Evolutionary conservation across 1,284 basidiomycete genomes (phyloP), one percentile per base, ranked within the genome.

Genomic region (Trametes sp.): DNA sequence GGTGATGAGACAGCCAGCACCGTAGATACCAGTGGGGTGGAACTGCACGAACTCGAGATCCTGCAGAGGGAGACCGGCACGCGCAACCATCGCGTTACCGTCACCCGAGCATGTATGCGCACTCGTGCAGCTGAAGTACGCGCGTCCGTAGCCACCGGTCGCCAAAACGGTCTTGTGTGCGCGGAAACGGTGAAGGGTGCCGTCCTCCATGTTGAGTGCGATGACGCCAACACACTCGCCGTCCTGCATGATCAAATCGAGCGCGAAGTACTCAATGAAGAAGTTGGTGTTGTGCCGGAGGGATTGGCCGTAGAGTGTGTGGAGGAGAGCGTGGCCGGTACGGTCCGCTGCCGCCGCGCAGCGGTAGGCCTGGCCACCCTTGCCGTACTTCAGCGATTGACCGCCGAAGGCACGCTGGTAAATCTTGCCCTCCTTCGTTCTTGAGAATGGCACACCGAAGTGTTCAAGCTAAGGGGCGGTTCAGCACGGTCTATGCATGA

Each of bases 401-500:
- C 98, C 98, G 81, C 98, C 98, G 75, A 99, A 99, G 38, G 98
- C 98, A 76, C 98, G 94, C 79, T 99, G 98, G 82, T 99, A 99
- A 75, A 99, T 99, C 83, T 99, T 99, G 74, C 98, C 98, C 70
- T 99, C 98, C 78, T 96, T 94, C 63, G 98, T 99, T 73, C 98
- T 90, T 51, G 98, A 99, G 84, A 99, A 99, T 41, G 98, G 98
- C 14, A 99, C 93, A 81, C 98, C 98, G 74, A 92, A 99, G 82
- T 98, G 97, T 80, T 99, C 98, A 69, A 99, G 92, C 94, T 98
- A 77, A 54, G 13, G 35, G 21, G 59, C 4, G 38, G 38, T 44
- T 19, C 16, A 48, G n/a, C 4, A 28, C 36, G 14, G 10, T 4
- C 9, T 4, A 21, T 46, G n/a, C 13, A 8, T 24, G 11, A 21